Percentiles rank a stretch among this genome's conserved stretches.
Conservation (phyloP, 345 rosid species). For the Trapa incisa region DNA sequence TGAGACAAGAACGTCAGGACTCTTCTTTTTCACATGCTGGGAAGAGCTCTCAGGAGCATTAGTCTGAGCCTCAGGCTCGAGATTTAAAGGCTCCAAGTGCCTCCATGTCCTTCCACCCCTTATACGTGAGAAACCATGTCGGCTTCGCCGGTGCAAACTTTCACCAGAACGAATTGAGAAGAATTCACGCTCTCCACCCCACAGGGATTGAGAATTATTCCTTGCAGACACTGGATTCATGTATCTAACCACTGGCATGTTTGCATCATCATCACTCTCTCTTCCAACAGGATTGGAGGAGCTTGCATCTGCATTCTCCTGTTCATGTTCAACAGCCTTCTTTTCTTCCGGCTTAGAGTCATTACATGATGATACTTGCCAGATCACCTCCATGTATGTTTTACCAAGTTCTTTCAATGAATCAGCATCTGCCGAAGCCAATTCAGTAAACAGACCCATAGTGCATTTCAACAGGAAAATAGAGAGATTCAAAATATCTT, state of each 20-base stretch:
- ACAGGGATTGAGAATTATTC: conserved; percentile 57
- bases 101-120: conserved; percentile 85
- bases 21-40: conserved; percentile 61
- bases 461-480: conserved; percentile 77
- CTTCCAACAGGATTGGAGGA: conserved; percentile 60
- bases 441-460: conserved; percentile 55
- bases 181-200: conserved; percentile 77
- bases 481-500: conserved; percentile 63
- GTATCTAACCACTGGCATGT: conserved; percentile 54
- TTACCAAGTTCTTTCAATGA: conserved; percentile 71
- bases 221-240: conserved; percentile 69
- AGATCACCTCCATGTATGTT: conserved; percentile 58
- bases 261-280: conserved; percentile 75
- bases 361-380: conserved; percentile 74
- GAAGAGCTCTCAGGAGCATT: conserved; percentile 47
- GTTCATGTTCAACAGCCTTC: conserved; percentile 39
- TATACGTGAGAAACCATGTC: conserved; percentile 72
- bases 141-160: conserved; percentile 64
- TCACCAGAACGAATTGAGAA: conserved; percentile 74
- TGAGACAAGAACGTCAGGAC: conserved; percentile 52
- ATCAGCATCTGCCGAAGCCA: conserved; percentile 85
- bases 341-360: conserved; percentile 68
- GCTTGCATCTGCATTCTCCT: conserved; percentile 42
- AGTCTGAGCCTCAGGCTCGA: conserved; percentile 50
- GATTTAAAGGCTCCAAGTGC: conserved; percentile 58